phyloP scores from a whole-genome alignment of 1,139 yeast species.

The Yamadazyma conglobata region DNA sequence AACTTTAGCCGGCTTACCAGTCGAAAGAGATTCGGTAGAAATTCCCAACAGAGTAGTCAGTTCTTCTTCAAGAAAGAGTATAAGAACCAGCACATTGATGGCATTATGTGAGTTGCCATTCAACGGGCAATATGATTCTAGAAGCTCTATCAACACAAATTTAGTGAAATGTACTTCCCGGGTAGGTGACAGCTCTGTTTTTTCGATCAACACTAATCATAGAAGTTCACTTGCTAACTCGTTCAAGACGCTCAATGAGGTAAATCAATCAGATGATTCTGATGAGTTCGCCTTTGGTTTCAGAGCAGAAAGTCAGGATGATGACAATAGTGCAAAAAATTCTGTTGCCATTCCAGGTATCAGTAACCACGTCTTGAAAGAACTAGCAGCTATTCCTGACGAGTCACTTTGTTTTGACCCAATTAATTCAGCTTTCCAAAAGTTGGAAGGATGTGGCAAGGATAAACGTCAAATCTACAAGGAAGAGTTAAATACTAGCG shows the following conservation, averaged over 20 bases:
- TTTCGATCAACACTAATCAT: conserved; percentile 30
- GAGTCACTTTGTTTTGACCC: conserved; percentile 64
- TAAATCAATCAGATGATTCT: conserved; percentile 1
- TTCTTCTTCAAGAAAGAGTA: conserved; percentile 27
- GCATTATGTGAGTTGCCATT: conserved; percentile 46
- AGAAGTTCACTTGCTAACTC: conserved; percentile 18
- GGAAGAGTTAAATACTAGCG: conserved; percentile 19
- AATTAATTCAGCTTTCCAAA: conserved; percentile 67
- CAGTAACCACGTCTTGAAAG: conserved; percentile 59
- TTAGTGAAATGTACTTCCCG: conserved; percentile 25
- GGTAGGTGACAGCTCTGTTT: conserved; percentile 34
- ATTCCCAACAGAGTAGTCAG: conserved; percentile 20
- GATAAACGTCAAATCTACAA: conserved; percentile 22
- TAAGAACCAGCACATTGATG: conserved; percentile 36
- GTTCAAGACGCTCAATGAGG: conserved; percentile 16
- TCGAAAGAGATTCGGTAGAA: conserved; percentile 22
- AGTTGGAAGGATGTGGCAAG: conserved; percentile 59
- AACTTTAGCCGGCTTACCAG: conserved; percentile 19
- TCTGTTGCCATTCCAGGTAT: conserved; percentile 60
- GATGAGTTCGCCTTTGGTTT: conserved; percentile 10
- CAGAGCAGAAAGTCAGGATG: conserved; percentile 7
- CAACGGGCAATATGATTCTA: conserved; percentile 20
- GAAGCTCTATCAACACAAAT: conserved; percentile 7
- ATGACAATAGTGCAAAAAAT: conserved; percentile 18
- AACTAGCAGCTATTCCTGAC: conserved; percentile 78